phyloP scores from a whole-genome alignment of 495 filamentous ascomycete genomes.

The Mycothermus thermophilus region DNA sequence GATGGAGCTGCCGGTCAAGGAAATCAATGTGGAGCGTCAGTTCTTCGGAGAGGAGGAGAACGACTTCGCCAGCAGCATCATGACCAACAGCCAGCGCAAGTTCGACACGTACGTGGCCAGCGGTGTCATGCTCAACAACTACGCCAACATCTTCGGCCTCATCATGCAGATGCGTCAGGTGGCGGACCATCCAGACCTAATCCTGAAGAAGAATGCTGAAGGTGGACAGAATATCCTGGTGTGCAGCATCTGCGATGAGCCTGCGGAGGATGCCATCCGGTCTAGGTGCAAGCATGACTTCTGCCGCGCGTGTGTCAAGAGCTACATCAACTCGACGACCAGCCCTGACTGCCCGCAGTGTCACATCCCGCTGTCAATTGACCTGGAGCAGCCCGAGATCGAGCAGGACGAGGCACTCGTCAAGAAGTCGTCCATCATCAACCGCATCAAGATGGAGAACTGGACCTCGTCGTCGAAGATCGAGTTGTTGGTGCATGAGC shows the following conservation, averaged over 20 bases:
- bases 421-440: slow-evolving; percentile 93
- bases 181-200: slow-evolving; percentile 87
- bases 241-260: slow-evolving; percentile 88
- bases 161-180: slow-evolving; percentile 98
- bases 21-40: slow-evolving; percentile 79
- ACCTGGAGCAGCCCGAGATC: slow-evolving; percentile 85
- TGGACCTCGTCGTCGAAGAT: slow-evolving; percentile 98
- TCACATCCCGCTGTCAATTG: slow-evolving; percentile 77
- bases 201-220: slow-evolving; percentile 71
- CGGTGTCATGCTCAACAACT: slow-evolving; percentile 93
- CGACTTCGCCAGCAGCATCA: slow-evolving; percentile 90
- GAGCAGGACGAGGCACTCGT: slow-evolving; percentile 71
- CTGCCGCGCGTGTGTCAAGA: slow-evolving; percentile 77
- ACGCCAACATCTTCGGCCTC: slow-evolving; percentile 75
- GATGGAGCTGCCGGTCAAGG: slow-evolving; percentile 92
- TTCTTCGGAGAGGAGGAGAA: slow-evolving; percentile 92
- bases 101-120: slow-evolving; percentile 93
- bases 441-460: slow-evolving; percentile 90
- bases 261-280: slow-evolving; percentile 84
- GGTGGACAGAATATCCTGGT: slow-evolving; percentile 83
- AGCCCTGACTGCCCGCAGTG: slow-evolving; percentile 79
- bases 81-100: slow-evolving; percentile 70
- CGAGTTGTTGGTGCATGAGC: slow-evolving; percentile 84
- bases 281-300: slow-evolving; percentile 91
- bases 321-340: slow-evolving; percentile 63